A percentile compares a stretch with the other conserved stretches of the same genome.
Evolutionary conservation across 306 rosid genomes (phyloP).

Genomic region (Vachellia collinsii): DNA sequence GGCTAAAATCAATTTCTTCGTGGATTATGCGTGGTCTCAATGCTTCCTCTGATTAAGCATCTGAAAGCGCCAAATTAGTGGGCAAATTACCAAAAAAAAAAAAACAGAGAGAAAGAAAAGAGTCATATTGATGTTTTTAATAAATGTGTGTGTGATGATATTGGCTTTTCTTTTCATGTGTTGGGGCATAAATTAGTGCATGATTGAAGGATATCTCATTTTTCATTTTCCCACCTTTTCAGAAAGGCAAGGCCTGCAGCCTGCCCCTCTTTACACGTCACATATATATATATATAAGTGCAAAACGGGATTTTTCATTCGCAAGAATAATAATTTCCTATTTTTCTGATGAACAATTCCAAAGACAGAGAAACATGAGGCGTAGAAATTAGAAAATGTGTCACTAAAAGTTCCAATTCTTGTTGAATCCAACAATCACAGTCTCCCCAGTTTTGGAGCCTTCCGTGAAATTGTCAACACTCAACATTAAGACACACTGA

Average conservation of each 20-base stretch:
- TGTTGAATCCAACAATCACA: neutral
- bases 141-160: no score
- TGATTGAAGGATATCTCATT: slow-evolving; percentile 55
- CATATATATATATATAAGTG: neutral
- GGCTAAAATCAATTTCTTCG: no score
- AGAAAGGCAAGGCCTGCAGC: neutral
- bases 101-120: no score
- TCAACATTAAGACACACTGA: neutral
- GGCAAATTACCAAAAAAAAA: no score
- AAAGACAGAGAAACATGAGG: neutral
- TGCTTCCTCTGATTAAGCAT: neutral
- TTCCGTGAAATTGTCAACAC: neutral
- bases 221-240: neutral
- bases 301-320: neutral
- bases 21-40: neutral
- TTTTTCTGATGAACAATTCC: neutral
- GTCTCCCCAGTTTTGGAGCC: slow-evolving; percentile 7
- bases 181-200: slow-evolving; percentile 50
- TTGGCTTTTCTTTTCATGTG: slow-evolving; percentile 1
- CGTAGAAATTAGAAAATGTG: neutral
- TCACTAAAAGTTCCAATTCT: neutral
- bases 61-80: neutral
- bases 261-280: slow-evolving; percentile 14
- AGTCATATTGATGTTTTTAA: no score
- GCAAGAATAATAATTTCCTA: neutral